phyloP scores from a whole-genome alignment of 192 early-diverging fungal species.

The Spizellomyces punctatus region DNA sequence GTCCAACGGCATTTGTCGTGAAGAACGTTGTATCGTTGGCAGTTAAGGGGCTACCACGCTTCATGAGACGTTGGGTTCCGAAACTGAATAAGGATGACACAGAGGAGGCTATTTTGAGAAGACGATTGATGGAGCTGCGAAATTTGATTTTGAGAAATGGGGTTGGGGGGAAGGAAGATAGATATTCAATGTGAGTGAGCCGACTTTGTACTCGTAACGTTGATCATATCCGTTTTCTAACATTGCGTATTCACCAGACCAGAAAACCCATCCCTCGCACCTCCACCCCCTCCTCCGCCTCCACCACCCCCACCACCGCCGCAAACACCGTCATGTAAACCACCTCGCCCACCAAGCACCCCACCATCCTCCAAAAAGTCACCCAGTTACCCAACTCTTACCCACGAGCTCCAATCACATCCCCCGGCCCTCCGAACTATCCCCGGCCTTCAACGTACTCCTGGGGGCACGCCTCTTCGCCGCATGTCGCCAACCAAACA shows the following conservation, averaged over 20 bases:
- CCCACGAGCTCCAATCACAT: conserved; percentile 5
- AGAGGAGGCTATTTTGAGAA: background rate
- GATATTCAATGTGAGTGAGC: no score
- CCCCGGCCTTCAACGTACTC: background rate
- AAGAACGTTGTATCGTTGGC: background rate
- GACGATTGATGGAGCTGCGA: background rate
- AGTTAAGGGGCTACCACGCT: background rate
- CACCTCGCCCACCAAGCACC: background rate
- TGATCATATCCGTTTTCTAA: background rate
- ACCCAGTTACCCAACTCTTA: conserved; percentile 1
- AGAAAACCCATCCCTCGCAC: background rate
- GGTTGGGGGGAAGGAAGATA: background rate
- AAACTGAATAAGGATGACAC: background rate
- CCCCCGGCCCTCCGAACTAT: background rate
- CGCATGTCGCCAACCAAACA: background rate
- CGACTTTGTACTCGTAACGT: background rate
- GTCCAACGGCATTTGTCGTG: background rate
- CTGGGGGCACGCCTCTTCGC: background rate
- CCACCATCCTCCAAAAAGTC: background rate
- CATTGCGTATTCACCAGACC: background rate
- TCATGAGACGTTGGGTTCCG: background rate
- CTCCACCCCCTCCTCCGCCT: background rate
- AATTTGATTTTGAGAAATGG: background rate
- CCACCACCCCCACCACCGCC: background rate
- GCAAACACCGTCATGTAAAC: background rate